Percentiles rank a stretch among this genome's conserved stretches.
phyloP scores from a whole-genome alignment of 768 basidiomycete species.

The Podaxis pistillaris region DNA sequence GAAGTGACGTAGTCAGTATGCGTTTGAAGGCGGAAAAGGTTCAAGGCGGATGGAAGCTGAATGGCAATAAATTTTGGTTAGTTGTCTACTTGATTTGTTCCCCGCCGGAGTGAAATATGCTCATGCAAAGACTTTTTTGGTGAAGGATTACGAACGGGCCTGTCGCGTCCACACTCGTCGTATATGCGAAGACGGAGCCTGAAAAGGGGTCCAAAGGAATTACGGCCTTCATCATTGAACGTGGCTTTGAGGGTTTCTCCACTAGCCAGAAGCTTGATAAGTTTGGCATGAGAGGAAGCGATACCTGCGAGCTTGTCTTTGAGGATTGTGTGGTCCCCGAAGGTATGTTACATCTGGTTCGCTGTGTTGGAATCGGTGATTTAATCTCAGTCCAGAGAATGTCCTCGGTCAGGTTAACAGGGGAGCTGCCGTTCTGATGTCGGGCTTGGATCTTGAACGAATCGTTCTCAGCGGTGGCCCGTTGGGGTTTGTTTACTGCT shows the following conservation, averaged over 20 bases:
- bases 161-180: constrained; percentile 83
- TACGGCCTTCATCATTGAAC: constrained; percentile 89
- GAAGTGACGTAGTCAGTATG: constrained; percentile 98
- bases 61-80: constrained; percentile 93
- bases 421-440: constrained; percentile 90
- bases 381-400: constrained; percentile 54
- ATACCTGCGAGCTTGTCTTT: constrained; percentile 92
- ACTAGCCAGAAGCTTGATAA: constrained; percentile 92
- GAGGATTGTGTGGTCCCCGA: constrained; percentile 88
- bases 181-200: constrained; percentile 88
- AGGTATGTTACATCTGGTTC: constrained; percentile 44
- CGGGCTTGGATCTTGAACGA: constrained; percentile 88
- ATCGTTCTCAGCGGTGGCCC: constrained; percentile 92
- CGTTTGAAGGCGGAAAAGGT: constrained; percentile 76
- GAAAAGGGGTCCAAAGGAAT: constrained; percentile 82
- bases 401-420: constrained; percentile 77
- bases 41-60: constrained; percentile 73
- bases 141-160: constrained; percentile 94
- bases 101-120: constrained; percentile 3
- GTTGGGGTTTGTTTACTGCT: constrained; percentile 56
- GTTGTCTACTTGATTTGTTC: constrained; percentile 20
- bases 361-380: constrained; percentile 6
- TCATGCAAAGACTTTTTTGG: constrained; percentile 5
- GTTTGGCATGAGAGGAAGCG: constrained; percentile 94
- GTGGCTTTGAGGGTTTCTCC: constrained; percentile 79